Evolutionary conservation across 2,329 filamentous ascomycete genomes (phyloP), one percentile per base, ranked within the genome.

Genomic region (Anisogramma anomala): DNA sequence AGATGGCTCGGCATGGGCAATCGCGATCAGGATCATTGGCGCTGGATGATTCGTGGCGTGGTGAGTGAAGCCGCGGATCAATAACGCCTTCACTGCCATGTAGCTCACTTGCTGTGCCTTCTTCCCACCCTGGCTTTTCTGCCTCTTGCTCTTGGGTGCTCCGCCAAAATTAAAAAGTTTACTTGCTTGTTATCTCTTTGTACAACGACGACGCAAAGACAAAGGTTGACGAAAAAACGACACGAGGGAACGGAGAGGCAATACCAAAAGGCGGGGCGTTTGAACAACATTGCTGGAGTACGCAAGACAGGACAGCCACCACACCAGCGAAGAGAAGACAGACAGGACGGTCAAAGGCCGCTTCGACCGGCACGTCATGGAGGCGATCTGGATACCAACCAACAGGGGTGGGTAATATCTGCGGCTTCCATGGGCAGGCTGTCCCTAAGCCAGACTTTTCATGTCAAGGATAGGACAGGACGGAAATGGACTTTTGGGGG

Each of bases 11-110:
- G 72, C 38, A 64, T 71, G 49, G 69, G 72, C 37, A 61, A 66
- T 23, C 64, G 70, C 43, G 68, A 76, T 48, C 68, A 70, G 52
- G 72, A 72, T 49, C 67, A 72, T 39, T 87, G 83, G 85, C 74
- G 82, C 60, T 93, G 86, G 87, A 77, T 77, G 36, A 82, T 81
- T 43, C 68, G 76, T 45, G 74, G 79, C 50, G 70, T 73, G 50
- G 64, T 80, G 49, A 45, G 19, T 13, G 42, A 45, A 15, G 39
- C 42, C 30, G 43, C 45, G 30, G 44, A 43, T 28, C 44, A 43
- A n/a, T 46, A 17, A 47, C 33, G 9, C 63, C 68, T 36, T 63
- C 41, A 63, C 34, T 62, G 65, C 48, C 65, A 64, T 41, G 43
- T 42, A 33, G 27, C 41, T 30, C 13, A 17, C 36, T 39, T 36